Evolutionary conservation across 2,329 filamentous ascomycete genomes (phyloP).

Genomic region (Fusarium sp.): DNA sequence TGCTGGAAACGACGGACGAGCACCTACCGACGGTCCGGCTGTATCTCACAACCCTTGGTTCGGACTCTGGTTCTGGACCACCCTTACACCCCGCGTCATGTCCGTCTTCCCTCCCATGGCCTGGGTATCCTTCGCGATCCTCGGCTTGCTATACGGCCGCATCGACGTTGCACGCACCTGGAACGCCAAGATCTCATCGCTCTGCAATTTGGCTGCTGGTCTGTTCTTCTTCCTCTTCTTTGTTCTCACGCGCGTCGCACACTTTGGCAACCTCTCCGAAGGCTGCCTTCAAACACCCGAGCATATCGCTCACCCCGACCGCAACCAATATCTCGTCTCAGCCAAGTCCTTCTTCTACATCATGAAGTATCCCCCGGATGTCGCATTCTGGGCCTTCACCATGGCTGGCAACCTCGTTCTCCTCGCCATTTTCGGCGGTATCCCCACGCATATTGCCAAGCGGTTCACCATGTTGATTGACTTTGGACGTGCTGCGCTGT

Average conservation of each 20-base stretch:
- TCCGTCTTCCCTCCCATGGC: slow-evolving; percentile 59
- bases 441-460: slow-evolving; percentile 48
- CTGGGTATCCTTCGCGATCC: slow-evolving; percentile 59
- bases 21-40: slow-evolving; percentile 5
- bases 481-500: slow-evolving; percentile 59
- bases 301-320: slow-evolving; percentile 45
- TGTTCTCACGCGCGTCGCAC: slow-evolving; percentile 54
- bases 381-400: slow-evolving; percentile 58
- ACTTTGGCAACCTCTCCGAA: slow-evolving; percentile 58
- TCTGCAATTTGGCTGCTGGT: slow-evolving; percentile 47
- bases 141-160: slow-evolving; percentile 58
- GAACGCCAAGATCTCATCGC: slow-evolving; percentile 41
- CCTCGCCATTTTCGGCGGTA: slow-evolving; percentile 50
- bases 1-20: neutral
- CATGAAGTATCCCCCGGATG: slow-evolving; percentile 60
- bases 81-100: slow-evolving; percentile 46
- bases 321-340: slow-evolving; percentile 57
- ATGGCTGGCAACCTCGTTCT: slow-evolving; percentile 54
- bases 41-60: slow-evolving; percentile 43
- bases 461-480: slow-evolving; percentile 53
- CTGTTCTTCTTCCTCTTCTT: slow-evolving; percentile 53
- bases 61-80: slow-evolving; percentile 56
- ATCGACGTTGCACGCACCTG: slow-evolving; percentile 50
- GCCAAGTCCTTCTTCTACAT: slow-evolving; percentile 58
- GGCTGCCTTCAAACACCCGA: slow-evolving; percentile 55